Evolutionary conservation across 257 asterid species (phyloP), one percentile per base, ranked within the genome.

Genomic region (Solanum virginianum): DNA sequence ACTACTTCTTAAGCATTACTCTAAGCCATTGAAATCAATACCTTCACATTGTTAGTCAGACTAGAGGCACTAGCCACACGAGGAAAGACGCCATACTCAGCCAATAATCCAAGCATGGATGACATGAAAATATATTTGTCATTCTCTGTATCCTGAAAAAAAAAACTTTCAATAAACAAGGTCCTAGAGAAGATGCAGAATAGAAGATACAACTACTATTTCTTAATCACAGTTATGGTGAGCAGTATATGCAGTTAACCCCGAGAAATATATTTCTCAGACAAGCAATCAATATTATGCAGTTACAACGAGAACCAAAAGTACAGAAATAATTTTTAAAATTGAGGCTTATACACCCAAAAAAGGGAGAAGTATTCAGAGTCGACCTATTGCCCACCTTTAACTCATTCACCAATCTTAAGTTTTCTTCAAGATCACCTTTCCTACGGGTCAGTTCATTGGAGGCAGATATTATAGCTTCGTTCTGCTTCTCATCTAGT

Each of bases 401-500:
- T 89, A 97, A 89, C 87, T 97, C 98, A 84, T 88, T 93, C 83
- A 93, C 91, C 92, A 97, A 90, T 90, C 93, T 95, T 69, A 97
- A 87, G 86, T 97, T 95, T 85, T 93, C 96, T 94, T 97, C 98
- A 86, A 97, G 97, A 77, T 95, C 98, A 39, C 95, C 96, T 90
- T 95, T 97, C 92, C 99, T 94, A 77, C 90, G 89, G 77, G 92
- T 93, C 92, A 96, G 91, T 89, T 95, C 98, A 68, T 92, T 93
- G 71, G 99, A 93, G 36, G 98, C 96, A 84, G 98, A 90, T 84
- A 88, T 89, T 89, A 97, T 90, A 84, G 95, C 94, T 90, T 97
- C 99, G 84, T 85, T 93, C 88, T 97, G 98, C 91, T 94, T 95
- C 88, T 95, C 98, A 90, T 97, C 99, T 74, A 97, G 87, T 75